Conservation (phyloP, 441 rosid species). For the Hura crepitans region DNA sequence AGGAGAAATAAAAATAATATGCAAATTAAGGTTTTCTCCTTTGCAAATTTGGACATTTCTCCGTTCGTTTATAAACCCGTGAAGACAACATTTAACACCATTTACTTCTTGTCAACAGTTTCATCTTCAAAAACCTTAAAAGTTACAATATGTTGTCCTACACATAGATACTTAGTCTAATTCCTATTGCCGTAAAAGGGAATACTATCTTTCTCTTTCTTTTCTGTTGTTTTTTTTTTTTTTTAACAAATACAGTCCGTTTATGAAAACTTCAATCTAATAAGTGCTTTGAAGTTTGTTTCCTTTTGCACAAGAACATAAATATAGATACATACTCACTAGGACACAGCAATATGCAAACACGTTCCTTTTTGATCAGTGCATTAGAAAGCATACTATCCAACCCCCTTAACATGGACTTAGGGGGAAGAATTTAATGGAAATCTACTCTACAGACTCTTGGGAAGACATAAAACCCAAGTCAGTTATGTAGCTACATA, state of each 20-base stretch:
- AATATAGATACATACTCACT: background rate
- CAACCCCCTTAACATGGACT: background rate
- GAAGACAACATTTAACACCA: background rate
- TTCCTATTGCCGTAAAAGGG: background rate
- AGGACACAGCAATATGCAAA: background rate
- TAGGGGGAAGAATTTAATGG: background rate
- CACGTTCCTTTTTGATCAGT: background rate
- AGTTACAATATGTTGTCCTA: background rate
- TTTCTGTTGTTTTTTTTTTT: background rate
- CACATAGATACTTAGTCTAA: background rate
- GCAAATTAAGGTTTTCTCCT: background rate
- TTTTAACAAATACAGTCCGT: too few species aligned
- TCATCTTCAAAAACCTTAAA: background rate
- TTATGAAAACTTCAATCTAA: too few species aligned
- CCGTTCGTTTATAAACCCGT: background rate
- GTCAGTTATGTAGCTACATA: background rate
- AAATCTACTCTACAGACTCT: background rate
- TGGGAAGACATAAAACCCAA: background rate
- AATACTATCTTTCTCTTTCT: background rate
- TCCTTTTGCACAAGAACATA: background rate
- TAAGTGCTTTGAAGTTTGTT: background rate
- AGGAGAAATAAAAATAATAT: background rate
- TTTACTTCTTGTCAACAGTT: background rate
- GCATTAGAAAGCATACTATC: background rate
- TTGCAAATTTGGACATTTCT: slow-evolving; percentile 5